Evolutionary conservation across 495 filamentous ascomycete species (phyloP), one percentile per base, ranked within the genome.

Genomic region (Aspergillus baeticus): DNA sequence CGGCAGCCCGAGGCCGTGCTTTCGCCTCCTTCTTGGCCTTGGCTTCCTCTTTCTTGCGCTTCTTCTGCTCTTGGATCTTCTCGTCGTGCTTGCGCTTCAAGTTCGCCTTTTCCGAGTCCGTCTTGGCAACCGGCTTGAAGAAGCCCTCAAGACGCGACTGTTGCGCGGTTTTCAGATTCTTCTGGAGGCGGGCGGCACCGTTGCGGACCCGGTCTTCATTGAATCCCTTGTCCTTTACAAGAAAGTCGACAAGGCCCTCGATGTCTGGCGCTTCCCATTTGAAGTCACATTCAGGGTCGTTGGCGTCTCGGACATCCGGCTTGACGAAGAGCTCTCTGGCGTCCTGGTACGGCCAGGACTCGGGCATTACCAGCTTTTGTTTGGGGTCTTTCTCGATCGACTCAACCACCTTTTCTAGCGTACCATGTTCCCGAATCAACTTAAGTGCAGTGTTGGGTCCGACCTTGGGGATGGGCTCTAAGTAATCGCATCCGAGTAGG

Each of bases 121-220:
- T 91, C 75, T 89, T 92, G 42, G 89, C 88, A n/a, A 96, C 70
- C 11, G 90, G 86, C 73, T 96, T 96, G 82, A 99, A 99, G 76
- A 99, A 99, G 13, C 96, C 93, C 65, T 96, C 91, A n/a, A 99
- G 72, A 23, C 94, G 84, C 4, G 88, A 84, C 69, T 99, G 94
- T 69, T 97, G 94, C 13, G 85, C 84, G 22, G 78, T 85, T 79
- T 96, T 97, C 51, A 95, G 73, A 55, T 89, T 92, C 78, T 98
- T 99, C 65, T 84, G 78, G 37, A 99, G 75, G 34, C 89, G 82
- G 0, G 79, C 79, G 2, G 87, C 92, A 14, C 81, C 93, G 38
- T 75, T 83, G 26, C 91, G 83, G 17, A 99, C 92, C 2, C 94
- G 80, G 60, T 98, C 94, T 69, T 98, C 95, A 50, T 84, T 92